Percentiles rank a stretch among this genome's conserved stretches.
Evolutionary conservation across 148 eudicot genomes (phyloP).

Genomic region (Drosera capensis): DNA sequence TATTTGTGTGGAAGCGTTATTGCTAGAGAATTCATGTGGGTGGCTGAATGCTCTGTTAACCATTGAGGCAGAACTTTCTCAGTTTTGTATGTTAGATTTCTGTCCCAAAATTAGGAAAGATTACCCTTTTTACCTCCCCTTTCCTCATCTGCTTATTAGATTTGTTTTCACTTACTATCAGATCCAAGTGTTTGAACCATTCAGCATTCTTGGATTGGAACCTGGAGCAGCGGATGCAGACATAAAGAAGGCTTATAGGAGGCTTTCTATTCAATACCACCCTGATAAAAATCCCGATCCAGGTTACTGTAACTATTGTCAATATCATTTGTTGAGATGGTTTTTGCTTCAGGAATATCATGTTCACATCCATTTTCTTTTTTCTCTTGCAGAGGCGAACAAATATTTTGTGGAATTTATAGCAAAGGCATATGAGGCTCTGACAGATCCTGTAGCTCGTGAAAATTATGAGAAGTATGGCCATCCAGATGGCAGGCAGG

Average conservation of each 20-base stretch:
- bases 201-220: conserved; percentile 17
- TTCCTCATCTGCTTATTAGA: not conserved
- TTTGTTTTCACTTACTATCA: conserved; percentile 6
- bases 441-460: conserved; percentile 13
- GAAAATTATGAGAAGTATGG: conserved; percentile 19
- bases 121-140: too few relatives aligned
- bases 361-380: not conserved
- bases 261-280: conserved; percentile 15
- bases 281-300: conserved; percentile 35
- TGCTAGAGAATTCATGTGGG: too few relatives aligned
- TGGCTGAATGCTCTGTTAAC: too few relatives aligned
- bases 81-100: too few relatives aligned
- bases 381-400: conserved; percentile 14
- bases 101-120: too few relatives aligned
- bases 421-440: conserved; percentile 18
- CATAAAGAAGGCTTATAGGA: conserved; percentile 19
- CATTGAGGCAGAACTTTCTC: too few relatives aligned
- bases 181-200: conserved; percentile 19
- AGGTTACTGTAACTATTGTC: too few relatives aligned
- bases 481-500: conserved; percentile 21
- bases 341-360: not conserved
- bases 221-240: conserved; percentile 15
- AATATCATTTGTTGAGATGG: too few relatives aligned
- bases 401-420: conserved; percentile 15
- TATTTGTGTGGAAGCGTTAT: too few relatives aligned